phyloP scores from a whole-genome alignment of 176 grass and related monocot genomes.

The Oryza officinalis region DNA sequence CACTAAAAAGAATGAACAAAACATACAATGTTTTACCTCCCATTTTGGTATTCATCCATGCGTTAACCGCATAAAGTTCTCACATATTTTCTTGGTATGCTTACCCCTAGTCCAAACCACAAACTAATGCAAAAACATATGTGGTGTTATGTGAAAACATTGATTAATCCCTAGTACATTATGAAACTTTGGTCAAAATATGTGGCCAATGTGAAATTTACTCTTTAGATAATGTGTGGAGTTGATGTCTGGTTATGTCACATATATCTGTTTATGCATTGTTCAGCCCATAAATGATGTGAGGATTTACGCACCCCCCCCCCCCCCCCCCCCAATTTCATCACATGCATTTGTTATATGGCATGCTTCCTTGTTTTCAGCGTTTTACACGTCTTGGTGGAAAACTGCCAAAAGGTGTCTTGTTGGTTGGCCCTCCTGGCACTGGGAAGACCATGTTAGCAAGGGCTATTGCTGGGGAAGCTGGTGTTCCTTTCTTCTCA shows the following conservation, averaged over 20 bases:
- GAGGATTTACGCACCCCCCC: neutral
- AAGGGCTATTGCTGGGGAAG: slow-evolving; percentile 96
- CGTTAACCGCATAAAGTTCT: too few relatives aligned
- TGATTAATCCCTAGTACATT: too few relatives aligned
- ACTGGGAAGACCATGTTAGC: slow-evolving; percentile 98
- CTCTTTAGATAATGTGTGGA: neutral
- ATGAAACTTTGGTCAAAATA: too few relatives aligned
- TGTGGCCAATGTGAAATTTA: too few relatives aligned
- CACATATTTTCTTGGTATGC: too few relatives aligned
- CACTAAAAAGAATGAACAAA: too few relatives aligned
- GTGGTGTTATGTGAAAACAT: too few relatives aligned
- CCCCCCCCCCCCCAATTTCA: neutral
- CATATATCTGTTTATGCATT: neutral
- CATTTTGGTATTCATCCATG: too few relatives aligned
- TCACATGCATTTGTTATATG: neutral
- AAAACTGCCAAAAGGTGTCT: slow-evolving; percentile 97
- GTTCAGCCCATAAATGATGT: neutral
- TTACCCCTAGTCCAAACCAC: too few relatives aligned
- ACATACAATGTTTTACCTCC: too few relatives aligned
- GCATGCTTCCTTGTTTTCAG: slow-evolving; percentile 44
- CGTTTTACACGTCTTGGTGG: slow-evolving; percentile 94
- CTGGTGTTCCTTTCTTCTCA: slow-evolving; percentile 94
- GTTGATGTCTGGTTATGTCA: slow-evolving; percentile 8
- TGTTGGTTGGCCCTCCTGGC: slow-evolving; percentile 92
- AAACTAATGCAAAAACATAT: too few relatives aligned